Evolutionary conservation across 179 eudicot genomes (phyloP).

Genomic region (Beta lomatogona): DNA sequence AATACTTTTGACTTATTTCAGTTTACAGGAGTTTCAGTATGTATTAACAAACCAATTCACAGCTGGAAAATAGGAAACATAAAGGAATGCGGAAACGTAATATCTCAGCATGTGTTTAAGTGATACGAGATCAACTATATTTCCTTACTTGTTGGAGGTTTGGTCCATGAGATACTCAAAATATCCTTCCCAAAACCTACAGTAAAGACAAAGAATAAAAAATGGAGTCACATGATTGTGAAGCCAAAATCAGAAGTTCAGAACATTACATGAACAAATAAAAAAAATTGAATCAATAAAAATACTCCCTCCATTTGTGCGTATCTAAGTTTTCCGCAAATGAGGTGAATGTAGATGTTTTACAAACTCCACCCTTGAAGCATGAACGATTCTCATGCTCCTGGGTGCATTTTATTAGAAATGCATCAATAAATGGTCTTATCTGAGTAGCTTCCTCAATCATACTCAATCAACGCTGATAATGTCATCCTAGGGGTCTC

Average conservation of each 20-base stretch:
- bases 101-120: neutral
- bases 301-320: no score
- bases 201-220: slow-evolving; percentile 23
- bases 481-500: no score
- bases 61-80: neutral
- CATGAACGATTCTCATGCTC: no score
- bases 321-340: no score
- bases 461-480: no score
- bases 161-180: slow-evolving; percentile 92
- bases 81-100: neutral
- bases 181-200: slow-evolving; percentile 99
- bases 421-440: no score
- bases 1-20: neutral
- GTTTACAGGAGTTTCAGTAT: slow-evolving; percentile 1
- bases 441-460: no score
- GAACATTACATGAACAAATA: neutral
- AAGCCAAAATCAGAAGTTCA: slow-evolving; percentile 1
- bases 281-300: neutral
- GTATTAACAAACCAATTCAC: neutral
- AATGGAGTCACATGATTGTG: neutral
- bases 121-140: slow-evolving; percentile 1
- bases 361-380: no score
- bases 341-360: no score
- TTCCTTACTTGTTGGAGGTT: slow-evolving; percentile 80
- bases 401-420: no score